Percentiles rank a stretch among this genome's conserved stretches.
phyloP scores from a whole-genome alignment of 306 rosid genomes.

The Vachellia collinsii region DNA sequence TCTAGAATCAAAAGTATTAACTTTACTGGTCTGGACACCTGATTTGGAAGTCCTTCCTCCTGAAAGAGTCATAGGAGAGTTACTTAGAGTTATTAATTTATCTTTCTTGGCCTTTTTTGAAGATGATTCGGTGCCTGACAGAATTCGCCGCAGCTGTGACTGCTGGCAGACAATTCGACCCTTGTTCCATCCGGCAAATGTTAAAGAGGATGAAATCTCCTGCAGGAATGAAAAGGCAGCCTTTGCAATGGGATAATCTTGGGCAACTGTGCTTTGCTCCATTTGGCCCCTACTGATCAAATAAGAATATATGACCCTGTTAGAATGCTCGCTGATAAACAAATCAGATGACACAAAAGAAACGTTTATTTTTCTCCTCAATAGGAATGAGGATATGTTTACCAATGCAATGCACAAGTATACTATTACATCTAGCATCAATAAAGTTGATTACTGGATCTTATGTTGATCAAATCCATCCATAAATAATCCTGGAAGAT shows the following conservation, averaged over 20 bases:
- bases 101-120: conserved; percentile 47
- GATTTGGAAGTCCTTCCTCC: conserved; percentile 55
- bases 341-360: conserved; percentile 2
- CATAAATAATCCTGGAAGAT: conserved; percentile 25
- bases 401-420: not conserved
- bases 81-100: conserved; percentile 58
- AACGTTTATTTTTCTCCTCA: not conserved
- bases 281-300: conserved; percentile 75
- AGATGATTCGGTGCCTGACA: conserved; percentile 61
- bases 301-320: conserved; percentile 36
- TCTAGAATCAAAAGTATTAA: conserved; percentile 59
- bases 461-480: conserved; percentile 2
- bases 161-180: conserved; percentile 89
- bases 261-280: conserved; percentile 64
- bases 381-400: not conserved
- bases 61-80: conserved; percentile 50
- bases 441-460: not conserved
- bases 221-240: conserved; percentile 75
- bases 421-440: not conserved
- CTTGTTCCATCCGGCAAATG: conserved; percentile 81
- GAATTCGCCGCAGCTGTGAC: conserved; percentile 72
- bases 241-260: conserved; percentile 71
- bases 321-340: conserved; percentile 31
- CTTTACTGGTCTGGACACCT: conserved; percentile 45
- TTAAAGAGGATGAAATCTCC: conserved; percentile 64